These are phyloP conservation scores for Penicillium simplicissimum DNA, from an alignment of 495 filamentous ascomycete genomes.

Conservation along the genomic window DNA sequence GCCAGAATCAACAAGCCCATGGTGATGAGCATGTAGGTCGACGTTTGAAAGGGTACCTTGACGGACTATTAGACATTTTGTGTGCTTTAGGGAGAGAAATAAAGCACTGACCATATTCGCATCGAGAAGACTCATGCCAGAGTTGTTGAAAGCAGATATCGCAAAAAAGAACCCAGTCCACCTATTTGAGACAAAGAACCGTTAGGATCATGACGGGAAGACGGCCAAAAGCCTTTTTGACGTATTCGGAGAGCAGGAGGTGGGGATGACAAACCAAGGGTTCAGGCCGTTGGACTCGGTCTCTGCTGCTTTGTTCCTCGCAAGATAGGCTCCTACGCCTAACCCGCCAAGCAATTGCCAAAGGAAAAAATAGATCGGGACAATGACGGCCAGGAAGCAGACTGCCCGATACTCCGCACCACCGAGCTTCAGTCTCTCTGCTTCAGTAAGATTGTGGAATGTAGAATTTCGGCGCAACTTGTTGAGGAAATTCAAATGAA, in stretches of 20 bases:
- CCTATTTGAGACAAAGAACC: not conserved
- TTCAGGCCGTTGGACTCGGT: conserved; percentile 62
- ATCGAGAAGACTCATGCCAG: conserved; percentile 8
- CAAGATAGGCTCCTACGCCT: conserved; percentile 66
- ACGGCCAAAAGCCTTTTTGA: not conserved
- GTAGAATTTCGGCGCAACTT: conserved; percentile 54
- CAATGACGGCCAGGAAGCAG: conserved; percentile 59
- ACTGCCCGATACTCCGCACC: conserved; percentile 72
- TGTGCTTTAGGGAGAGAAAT: not conserved
- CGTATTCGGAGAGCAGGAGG: not conserved
- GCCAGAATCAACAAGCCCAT: conserved; percentile 9
- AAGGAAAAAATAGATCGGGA: conserved; percentile 68
- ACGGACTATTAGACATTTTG: not conserved
- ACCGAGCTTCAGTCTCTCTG: conserved; percentile 66
- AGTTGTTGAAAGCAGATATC: conserved; percentile 11
- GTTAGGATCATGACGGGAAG: not conserved
- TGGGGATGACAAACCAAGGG: conserved; percentile 38
- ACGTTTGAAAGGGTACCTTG: conserved; percentile 8
- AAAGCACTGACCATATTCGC: conserved; percentile 3
- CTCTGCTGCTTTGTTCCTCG: conserved; percentile 49
- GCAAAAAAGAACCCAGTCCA: conserved; percentile 10
- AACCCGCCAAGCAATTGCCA: conserved; percentile 70
- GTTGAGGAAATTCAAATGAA: conserved; percentile 1
- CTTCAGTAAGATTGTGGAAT: conserved; percentile 60
- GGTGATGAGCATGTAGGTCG: conserved; percentile 9